Evolutionary conservation across 2,329 filamentous ascomycete genomes (phyloP).

Genomic region (Hymenoscyphus fructigenus): DNA sequence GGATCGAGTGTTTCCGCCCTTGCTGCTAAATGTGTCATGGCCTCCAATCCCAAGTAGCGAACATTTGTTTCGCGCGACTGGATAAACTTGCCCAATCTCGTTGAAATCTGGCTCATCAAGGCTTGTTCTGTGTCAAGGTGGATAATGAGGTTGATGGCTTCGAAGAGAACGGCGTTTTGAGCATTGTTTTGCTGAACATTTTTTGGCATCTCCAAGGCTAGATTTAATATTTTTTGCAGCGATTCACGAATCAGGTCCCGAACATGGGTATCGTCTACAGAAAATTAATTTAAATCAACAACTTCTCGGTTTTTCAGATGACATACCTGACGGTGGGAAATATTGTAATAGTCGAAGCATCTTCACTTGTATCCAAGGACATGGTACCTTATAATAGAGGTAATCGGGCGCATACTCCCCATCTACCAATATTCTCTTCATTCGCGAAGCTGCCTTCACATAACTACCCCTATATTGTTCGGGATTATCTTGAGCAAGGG

Average conservation of each 20-base stretch:
- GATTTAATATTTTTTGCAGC: conserved; percentile 84
- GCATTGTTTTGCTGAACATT: conserved; percentile 99
- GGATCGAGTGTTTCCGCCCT: conserved; percentile 91
- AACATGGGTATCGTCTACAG: conserved; percentile 84
- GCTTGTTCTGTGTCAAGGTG: conserved; percentile 93
- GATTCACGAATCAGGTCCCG: conserved; percentile 90
- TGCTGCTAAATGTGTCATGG: conserved; percentile 96
- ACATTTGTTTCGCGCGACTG: conserved; percentile 97
- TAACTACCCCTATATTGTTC: conserved; percentile 94
- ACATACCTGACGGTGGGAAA: conserved; percentile 84
- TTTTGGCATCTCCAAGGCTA: conserved; percentile 90
- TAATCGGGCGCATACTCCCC: conserved; percentile 89
- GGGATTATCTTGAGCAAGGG: conserved; percentile 88
- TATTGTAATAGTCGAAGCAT: conserved; percentile 89
- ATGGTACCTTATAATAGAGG: conserved; percentile 99
- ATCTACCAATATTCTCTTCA: conserved; percentile 90
- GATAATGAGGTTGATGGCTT: conserved; percentile 98
- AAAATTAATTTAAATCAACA: conserved; percentile 15
- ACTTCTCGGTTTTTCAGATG: not conserved
- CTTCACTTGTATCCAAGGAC: conserved; percentile 97
- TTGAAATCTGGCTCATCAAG: conserved; percentile 94
- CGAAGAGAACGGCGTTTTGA: conserved; percentile 95
- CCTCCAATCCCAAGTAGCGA: conserved; percentile 90
- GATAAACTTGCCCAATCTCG: conserved; percentile 89
- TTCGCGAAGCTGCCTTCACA: conserved; percentile 82